phyloP scores from a whole-genome alignment of 1,139 yeast species.

The Debaryomyces sp. region DNA sequence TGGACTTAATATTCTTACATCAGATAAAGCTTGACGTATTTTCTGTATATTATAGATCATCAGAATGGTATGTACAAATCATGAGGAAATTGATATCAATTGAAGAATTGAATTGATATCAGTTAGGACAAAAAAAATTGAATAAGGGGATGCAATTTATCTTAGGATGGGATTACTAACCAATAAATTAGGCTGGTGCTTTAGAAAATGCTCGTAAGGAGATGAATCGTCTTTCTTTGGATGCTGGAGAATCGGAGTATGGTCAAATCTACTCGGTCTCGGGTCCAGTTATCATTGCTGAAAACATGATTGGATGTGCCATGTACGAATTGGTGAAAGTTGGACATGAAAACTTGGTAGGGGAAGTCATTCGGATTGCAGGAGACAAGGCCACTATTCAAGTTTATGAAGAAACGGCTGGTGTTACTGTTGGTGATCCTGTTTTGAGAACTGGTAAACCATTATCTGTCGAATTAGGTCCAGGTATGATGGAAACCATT shows the following conservation, averaged over 20 bases:
- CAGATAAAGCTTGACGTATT: background rate
- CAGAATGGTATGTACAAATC: slow-evolving; percentile 1
- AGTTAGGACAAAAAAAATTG: background rate
- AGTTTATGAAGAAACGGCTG: slow-evolving; percentile 99
- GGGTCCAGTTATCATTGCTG: slow-evolving; percentile 97
- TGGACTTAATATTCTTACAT: background rate
- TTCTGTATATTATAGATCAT: slow-evolving; percentile 4
- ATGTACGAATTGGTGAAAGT: slow-evolving; percentile 98
- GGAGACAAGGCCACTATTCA: slow-evolving; percentile 97
- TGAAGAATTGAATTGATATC: background rate
- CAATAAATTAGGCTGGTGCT: slow-evolving; percentile 79
- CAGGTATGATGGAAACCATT: slow-evolving; percentile 98
- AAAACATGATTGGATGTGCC: slow-evolving; percentile 98
- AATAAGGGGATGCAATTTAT: background rate
- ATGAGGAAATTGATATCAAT: background rate
- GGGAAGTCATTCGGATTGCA: slow-evolving; percentile 96
- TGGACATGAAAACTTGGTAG: slow-evolving; percentile 95
- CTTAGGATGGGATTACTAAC: slow-evolving; percentile 19
- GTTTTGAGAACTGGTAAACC: slow-evolving; percentile 98
- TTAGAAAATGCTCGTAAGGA: slow-evolving; percentile 96
- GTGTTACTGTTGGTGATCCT: slow-evolving; percentile 99
- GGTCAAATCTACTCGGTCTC: slow-evolving; percentile 93
- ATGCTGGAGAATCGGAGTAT: slow-evolving; percentile 72
- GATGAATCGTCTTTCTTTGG: slow-evolving; percentile 81
- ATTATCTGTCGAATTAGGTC: slow-evolving; percentile 96